A percentile compares a stretch with the other conserved stretches of the same genome.
phyloP scores from a whole-genome alignment of 2,329 filamentous ascomycete genomes.

The Trichoderma gracile region DNA sequence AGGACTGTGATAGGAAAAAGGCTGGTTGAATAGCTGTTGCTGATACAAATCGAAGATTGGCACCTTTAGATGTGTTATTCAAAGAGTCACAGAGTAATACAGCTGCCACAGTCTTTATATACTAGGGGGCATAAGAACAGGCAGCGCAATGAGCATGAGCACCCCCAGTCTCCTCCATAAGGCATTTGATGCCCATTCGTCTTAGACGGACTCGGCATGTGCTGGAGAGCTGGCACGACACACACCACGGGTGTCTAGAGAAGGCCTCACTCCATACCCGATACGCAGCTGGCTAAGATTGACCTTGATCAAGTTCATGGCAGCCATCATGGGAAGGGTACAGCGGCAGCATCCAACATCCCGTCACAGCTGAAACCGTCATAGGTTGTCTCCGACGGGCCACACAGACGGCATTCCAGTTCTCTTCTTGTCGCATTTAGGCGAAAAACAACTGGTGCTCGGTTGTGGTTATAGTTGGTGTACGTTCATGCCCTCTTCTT shows the following conservation, averaged over 20 bases:
- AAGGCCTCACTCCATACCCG: conserved; percentile 11
- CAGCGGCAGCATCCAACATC: neutral
- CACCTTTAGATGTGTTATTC: neutral
- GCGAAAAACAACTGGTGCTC: too few species aligned
- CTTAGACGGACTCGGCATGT: conserved; percentile 1
- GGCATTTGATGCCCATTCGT: neutral
- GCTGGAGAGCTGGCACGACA: conserved; percentile 5
- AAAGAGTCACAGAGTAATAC: too few species aligned
- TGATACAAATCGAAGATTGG: neutral
- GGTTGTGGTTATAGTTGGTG: neutral
- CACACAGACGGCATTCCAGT: neutral
- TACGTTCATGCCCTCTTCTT: neutral
- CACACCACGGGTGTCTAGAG: conserved; percentile 22
- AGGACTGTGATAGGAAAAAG: neutral
- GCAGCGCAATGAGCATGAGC: neutral
- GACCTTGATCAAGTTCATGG: neutral
- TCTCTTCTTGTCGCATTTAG: too few species aligned
- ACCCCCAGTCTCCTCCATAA: neutral
- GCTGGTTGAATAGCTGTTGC: neutral
- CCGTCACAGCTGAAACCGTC: conserved; percentile 20
- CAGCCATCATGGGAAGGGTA: neutral
- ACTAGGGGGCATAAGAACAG: neutral
- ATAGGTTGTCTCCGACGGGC: neutral
- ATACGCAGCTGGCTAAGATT: conserved; percentile 9
- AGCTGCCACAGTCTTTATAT: conserved; percentile 13